phyloP scores from a whole-genome alignment of 345 rosid species.

The Hevea brasiliensis region DNA sequence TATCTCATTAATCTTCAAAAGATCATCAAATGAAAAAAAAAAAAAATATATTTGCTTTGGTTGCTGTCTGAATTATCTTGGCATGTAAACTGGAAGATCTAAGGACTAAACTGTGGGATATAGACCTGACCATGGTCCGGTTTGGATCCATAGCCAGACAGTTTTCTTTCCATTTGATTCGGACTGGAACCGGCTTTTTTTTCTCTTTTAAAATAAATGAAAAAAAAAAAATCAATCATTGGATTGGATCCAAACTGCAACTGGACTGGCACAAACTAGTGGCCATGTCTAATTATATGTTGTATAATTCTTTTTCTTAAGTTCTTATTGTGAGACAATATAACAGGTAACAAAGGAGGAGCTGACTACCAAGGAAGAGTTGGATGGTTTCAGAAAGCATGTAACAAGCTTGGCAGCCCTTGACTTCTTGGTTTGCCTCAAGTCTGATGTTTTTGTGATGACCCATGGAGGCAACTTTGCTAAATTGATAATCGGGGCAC shows the following conservation, averaged over 20 bases:
- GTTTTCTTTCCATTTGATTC: too few species aligned
- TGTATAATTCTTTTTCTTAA: not conserved
- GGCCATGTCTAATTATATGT: not conserved
- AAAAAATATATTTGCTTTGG: not conserved
- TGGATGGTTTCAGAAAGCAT: constrained; percentile 82
- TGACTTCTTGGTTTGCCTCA: constrained; percentile 92
- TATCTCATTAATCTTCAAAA: not conserved
- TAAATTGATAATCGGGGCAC: constrained; percentile 92
- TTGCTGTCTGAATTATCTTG: not conserved
- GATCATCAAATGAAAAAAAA: not conserved
- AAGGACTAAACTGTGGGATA: not conserved
- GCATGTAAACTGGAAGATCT: not conserved
- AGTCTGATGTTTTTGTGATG: constrained; percentile 99
- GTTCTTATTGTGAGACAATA: not conserved
- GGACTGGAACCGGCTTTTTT: too few species aligned
- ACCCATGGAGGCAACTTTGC: constrained; percentile 99
- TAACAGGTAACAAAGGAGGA: constrained; percentile 97
- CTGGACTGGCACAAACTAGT: too few species aligned
- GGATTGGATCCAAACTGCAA: too few species aligned
- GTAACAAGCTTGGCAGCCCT: constrained; percentile 98
- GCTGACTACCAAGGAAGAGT: constrained; percentile 73
- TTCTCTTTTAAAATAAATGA: too few species aligned
- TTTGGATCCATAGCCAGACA: too few species aligned
- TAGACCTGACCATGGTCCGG: too few species aligned
- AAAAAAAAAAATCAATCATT: too few species aligned